These are phyloP conservation scores for Tricholoma flavovirens DNA, from an alignment of 768 basidiomycete species.

Conservation along the genomic window DNA sequence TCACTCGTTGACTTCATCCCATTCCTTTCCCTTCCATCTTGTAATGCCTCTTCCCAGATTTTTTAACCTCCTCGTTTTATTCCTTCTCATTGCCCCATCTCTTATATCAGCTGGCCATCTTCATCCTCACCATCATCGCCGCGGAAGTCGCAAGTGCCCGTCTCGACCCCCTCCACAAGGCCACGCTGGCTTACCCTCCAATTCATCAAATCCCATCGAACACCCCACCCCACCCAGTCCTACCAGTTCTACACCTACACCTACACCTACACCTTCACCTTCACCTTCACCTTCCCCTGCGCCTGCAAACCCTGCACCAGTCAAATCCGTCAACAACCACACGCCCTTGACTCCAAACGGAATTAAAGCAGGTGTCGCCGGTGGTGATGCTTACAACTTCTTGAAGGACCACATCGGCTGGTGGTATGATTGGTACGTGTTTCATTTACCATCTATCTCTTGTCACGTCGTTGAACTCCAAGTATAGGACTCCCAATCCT, in stretches of 20 bases:
- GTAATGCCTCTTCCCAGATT: background rate
- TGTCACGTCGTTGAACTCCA: background rate
- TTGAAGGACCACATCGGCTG: conserved; percentile 40
- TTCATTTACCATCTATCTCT: background rate
- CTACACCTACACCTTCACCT: background rate
- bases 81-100: background rate
- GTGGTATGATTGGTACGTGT: conserved; percentile 43
- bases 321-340: background rate
- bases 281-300: background rate
- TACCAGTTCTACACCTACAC: background rate
- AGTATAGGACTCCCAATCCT: conserved; percentile 34
- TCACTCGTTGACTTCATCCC: background rate
- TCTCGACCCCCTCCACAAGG: background rate
- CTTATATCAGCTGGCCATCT: background rate
- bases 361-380: conserved; percentile 42
- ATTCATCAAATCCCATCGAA: background rate
- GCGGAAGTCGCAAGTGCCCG: background rate
- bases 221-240: background rate
- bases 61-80: background rate
- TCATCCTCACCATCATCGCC: background rate
- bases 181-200: background rate
- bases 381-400: conserved; percentile 36
- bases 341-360: conserved; percentile 33
- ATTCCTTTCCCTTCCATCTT: background rate
- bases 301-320: background rate